A percentile compares a stretch with the other conserved stretches of the same genome.
Conservation (phyloP, 2,329 filamentous ascomycete species). For the Cytospora chrysosperma region DNA sequence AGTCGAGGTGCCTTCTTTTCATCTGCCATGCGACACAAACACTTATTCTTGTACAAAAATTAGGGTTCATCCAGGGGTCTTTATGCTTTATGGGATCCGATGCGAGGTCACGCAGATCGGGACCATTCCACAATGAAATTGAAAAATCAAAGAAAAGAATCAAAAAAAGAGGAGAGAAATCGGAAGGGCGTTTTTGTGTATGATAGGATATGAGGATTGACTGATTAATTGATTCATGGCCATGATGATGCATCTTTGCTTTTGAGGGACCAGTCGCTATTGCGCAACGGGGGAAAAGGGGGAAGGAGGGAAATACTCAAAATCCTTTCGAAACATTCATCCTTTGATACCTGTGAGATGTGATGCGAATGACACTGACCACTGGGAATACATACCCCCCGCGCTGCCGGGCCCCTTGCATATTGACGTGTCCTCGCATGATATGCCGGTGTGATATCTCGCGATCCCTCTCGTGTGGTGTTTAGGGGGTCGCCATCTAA, state of each 20-base stretch:
- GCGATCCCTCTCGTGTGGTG: neutral
- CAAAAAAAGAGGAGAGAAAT: neutral
- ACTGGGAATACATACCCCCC: neutral
- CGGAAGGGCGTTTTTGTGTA: neutral
- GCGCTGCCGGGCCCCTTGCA: neutral
- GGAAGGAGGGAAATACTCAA: too few relatives aligned
- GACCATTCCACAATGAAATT: neutral
- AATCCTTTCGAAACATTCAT: neutral
- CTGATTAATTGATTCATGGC: neutral
- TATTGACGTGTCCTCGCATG: neutral
- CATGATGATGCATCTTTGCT: neutral
- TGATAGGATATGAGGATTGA: neutral
- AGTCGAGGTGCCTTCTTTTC: neutral
- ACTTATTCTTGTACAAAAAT: constrained; percentile 13
- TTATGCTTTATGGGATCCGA: neutral
- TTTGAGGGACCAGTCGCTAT: neutral
- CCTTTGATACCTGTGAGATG: neutral
- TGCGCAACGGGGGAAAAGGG: neutral
- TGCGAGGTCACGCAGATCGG: neutral
- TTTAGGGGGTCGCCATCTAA: too few relatives aligned
- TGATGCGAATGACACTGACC: neutral
- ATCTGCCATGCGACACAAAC: neutral
- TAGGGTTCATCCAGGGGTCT: neutral
- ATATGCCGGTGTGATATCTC: neutral
- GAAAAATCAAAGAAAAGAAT: neutral